A percentile compares a stretch with the other conserved stretches of the same genome.
Evolutionary conservation across 2,329 filamentous ascomycete genomes (phyloP).

Genomic region (Aspergillus terreus): DNA sequence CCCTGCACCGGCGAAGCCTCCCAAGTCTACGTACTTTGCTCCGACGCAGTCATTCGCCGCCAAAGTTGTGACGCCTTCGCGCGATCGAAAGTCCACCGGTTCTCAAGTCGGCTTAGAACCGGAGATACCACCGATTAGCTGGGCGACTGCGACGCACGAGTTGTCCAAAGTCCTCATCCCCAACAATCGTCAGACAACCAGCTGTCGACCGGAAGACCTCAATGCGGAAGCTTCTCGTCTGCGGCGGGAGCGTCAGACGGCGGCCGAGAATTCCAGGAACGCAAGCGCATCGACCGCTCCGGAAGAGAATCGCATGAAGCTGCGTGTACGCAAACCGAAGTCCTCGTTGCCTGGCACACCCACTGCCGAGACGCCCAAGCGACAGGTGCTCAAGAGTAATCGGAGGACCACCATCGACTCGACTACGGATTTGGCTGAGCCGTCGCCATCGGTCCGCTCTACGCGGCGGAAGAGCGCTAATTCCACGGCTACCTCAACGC

Average conservation of each 20-base stretch:
- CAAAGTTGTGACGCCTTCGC: slow-evolving; percentile 68
- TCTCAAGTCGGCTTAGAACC: slow-evolving; percentile 45
- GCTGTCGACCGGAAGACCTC: slow-evolving; percentile 74
- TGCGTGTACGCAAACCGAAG: slow-evolving; percentile 65
- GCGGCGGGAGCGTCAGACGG: slow-evolving; percentile 62
- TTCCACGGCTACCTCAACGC: not conserved
- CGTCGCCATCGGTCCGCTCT: slow-evolving; percentile 21
- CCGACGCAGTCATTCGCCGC: slow-evolving; percentile 85
- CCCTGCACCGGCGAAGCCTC: slow-evolving; percentile 52
- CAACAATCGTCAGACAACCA: slow-evolving; percentile 66
- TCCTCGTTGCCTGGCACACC: slow-evolving; percentile 45
- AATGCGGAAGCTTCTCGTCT: slow-evolving; percentile 63
- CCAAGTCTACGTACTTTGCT: slow-evolving; percentile 70
- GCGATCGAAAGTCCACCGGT: slow-evolving; percentile 43
- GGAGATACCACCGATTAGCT: slow-evolving; percentile 71
- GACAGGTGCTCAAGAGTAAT: slow-evolving; percentile 44
- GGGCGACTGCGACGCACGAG: slow-evolving; percentile 79
- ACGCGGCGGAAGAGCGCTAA: slow-evolving; percentile 28
- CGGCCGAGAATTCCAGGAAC: slow-evolving; percentile 41
- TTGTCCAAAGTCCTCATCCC: slow-evolving; percentile 81
- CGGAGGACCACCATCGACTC: slow-evolving; percentile 62
- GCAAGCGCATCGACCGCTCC: slow-evolving; percentile 19
- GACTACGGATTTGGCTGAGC: slow-evolving; percentile 43
- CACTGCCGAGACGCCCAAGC: slow-evolving; percentile 53
- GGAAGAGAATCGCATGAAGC: slow-evolving; percentile 64